A percentile compares a stretch with the other conserved stretches of the same genome.
Conservation (phyloP, 192 early-diverging fungal genomes). For the Coemansia sp. region DNA sequence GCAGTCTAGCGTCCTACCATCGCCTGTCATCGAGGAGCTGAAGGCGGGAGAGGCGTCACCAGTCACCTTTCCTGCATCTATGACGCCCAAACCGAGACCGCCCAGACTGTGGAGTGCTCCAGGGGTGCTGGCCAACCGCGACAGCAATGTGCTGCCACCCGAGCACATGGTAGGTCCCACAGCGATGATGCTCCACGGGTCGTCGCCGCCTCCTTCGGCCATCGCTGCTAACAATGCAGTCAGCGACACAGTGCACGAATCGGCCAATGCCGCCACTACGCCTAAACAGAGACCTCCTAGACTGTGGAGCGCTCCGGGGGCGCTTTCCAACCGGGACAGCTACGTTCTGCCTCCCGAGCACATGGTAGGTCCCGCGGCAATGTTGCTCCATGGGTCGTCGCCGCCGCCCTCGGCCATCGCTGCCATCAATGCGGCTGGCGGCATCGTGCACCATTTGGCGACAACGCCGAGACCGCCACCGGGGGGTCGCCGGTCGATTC, state of each 20-base stretch:
- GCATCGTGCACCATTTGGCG: not conserved
- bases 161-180: not conserved
- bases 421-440: not conserved
- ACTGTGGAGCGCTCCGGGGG: not conserved
- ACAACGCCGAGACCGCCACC: not conserved
- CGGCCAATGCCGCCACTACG: too few relatives aligned
- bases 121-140: not conserved
- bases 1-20: constrained; percentile 17
- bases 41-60: too few relatives aligned
- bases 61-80: not conserved
- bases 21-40: too few relatives aligned
- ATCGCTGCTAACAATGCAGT: too few relatives aligned
- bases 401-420: not conserved
- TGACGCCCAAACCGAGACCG: not conserved
- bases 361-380: not conserved
- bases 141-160: not conserved
- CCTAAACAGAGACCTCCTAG: not conserved
- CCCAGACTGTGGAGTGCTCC: not conserved
- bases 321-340: not conserved
- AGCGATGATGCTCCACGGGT: not conserved
- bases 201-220: too few relatives aligned
- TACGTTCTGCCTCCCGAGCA: not conserved
- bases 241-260: too few relatives aligned
- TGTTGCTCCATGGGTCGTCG: not conserved
- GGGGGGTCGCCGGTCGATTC: not conserved